Evolutionary conservation across 768 basidiomycete species (phyloP), one percentile per base, ranked within the genome.

Genomic region (Xerocomellus amylosporus): DNA sequence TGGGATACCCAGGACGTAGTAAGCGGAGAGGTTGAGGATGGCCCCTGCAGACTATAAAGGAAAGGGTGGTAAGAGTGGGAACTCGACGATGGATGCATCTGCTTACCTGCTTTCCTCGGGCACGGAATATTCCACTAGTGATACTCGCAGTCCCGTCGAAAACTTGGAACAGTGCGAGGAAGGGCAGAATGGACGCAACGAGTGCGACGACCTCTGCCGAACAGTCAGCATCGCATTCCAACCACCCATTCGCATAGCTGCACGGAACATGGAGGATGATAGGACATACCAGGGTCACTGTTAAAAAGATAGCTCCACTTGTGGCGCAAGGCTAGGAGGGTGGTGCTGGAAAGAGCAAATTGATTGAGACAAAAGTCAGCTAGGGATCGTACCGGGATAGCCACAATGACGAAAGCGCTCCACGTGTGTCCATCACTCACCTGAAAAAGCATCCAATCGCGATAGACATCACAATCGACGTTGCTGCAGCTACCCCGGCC

Each of bases 1-100:
- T 0, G 93, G 93, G 46, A 96, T 87, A 28, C 90, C 90, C 56
- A 94, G 71, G 53, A 86, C 70, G 62, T 96, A 94, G 71, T 94
- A 94, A 3, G 87, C 85, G 46, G 82, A 82, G 64, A 56, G 48
- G 44, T 58, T 58, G 39, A 93, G 76, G 12, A 94, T 47, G 0
- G 93, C 92, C 4, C 91, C 90, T 0, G 80, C 78, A 54, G 84
- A 79, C 80, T 90, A 61, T 13, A 22, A 13, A 33, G 13, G 20
- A 41, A 45, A 28, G 40, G 13, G 5, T 33, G 4, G 20, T 49
- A 19, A 8, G 43, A 26, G 28, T 14, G 19, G 8, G 6, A n/a
- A 34, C 14, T 15, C 12, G 5, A 38, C 0, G 9, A 43, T n/a
- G 9, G 8, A 45, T 17, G 7, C 14, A 12, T 43, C 7, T 24